A percentile compares a stretch with the other conserved stretches of the same genome.
These are phyloP conservation scores for Orbilia blumenaviensis DNA, from an alignment of 2,329 filamentous ascomycete species.

Conservation along the genomic window DNA sequence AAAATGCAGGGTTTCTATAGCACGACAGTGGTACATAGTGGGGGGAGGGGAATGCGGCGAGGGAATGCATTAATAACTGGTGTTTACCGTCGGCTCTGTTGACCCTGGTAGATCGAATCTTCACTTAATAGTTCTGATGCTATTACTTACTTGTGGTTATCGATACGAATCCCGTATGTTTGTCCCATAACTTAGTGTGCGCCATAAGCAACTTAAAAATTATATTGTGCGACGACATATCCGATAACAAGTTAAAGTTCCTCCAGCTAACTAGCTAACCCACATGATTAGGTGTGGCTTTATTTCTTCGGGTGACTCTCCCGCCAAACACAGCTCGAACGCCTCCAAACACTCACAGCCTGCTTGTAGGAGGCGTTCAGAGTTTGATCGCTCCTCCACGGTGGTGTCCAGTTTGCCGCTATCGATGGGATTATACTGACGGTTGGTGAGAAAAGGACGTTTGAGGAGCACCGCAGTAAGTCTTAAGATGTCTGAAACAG, in stretches of 20 bases:
- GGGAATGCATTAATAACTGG: too few relatives aligned
- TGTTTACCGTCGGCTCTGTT: neutral
- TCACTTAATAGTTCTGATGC: too few relatives aligned
- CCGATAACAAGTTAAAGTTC: too few relatives aligned
- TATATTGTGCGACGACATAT: too few relatives aligned
- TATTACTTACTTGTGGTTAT: neutral
- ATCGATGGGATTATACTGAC: neutral
- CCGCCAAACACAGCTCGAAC: neutral
- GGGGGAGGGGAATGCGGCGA: too few relatives aligned
- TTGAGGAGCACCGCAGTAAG: neutral
- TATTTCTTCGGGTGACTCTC: neutral
- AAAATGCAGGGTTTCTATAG: neutral
- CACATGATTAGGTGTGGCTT: neutral
- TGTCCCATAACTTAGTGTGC: too few relatives aligned
- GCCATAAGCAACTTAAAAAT: too few relatives aligned
- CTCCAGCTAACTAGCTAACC: neutral
- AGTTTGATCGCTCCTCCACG: too few relatives aligned
- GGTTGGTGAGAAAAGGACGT: neutral
- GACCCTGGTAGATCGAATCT: too few relatives aligned
- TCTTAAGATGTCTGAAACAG: neutral
- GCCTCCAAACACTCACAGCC: neutral
- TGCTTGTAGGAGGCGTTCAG: neutral
- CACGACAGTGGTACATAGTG: neutral
- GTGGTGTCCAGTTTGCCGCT: too few relatives aligned
- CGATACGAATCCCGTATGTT: neutral